Evolutionary conservation across 2,329 filamentous ascomycete genomes (phyloP), one percentile per base, ranked within the genome.

Genomic region (Diaporthe citrichinensis): DNA sequence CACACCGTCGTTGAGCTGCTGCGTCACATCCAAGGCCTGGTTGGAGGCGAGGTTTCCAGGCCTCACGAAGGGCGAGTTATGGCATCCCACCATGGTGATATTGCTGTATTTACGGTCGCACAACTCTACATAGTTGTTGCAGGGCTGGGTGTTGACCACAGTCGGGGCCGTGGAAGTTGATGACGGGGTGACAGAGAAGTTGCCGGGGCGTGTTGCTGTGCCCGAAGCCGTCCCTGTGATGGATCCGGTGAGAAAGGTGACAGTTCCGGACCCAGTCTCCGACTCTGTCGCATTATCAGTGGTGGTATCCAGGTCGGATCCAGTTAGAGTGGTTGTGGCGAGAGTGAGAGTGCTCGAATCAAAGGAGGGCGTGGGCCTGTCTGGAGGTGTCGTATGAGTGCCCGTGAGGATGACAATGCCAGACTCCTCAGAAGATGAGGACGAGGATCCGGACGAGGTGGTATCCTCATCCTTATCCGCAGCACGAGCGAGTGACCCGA

Each of bases 21-120:
- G 86, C 17, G 87, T 88, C 67, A 97, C 94, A 28, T 87, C 83
- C 59, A 94, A 87, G 39, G 88, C 87, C 85, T 97, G 95, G 84
- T 97, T 97, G 73, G 93, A 90, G 20, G 92, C 94, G 14, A 93
- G 90, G 82, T 94, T 96, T 79, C 93, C 93, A 23, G 88, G 82
- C 12, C 90, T 87, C 55, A 92, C 88, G 81, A 97, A 97, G 15
- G 94, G 94, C 57, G 94, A 95, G 86, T 97, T 97, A 85, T 97
- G 95, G 25, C 92, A 92, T 28, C 90, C 92, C 1, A 97, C 90
- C 80, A 94, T 88, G 74, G 94, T 96, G 83, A 97, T 93, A 83
- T 97, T 96, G 87, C 93, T 92, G 84, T 95, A 97, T 79, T 91
- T 92, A 76, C 94, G 90, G 8, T 84, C 85, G 86, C 95, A 97